Evolutionary conservation across 202 grass and related monocot genomes (phyloP).

Genomic region (Alloteropsis angusta): DNA sequence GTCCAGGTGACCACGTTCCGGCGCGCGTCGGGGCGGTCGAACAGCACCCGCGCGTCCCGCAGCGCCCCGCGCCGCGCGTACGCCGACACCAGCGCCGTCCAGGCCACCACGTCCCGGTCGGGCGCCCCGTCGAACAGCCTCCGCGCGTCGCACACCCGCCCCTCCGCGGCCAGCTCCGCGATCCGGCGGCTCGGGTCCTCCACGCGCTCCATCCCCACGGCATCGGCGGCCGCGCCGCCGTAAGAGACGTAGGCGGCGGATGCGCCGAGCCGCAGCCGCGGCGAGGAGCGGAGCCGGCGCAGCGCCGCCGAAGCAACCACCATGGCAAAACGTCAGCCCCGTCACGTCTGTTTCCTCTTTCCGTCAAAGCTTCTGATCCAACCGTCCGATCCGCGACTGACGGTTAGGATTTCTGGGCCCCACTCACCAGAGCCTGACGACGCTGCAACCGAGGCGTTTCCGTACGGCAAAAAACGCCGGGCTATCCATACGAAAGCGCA

Average conservation of each 20-base stretch:
- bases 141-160: constrained; percentile 28
- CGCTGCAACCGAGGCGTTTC: neutral
- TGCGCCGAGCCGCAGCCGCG: neutral
- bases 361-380: neutral
- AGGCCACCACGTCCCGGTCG: constrained; percentile 37
- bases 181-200: constrained; percentile 24
- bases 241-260: no score
- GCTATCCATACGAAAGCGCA: neutral
- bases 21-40: constrained; percentile 49
- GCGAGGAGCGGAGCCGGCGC: constrained; percentile 15
- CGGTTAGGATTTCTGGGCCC: neutral
- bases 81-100: constrained; percentile 39
- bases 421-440: neutral
- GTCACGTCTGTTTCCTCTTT: neutral
- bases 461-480: neutral
- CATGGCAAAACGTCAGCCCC: neutral
- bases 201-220: neutral
- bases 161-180: constrained; percentile 9
- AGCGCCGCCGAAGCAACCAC: neutral
- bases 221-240: neutral
- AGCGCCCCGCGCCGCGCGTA: constrained; percentile 45
- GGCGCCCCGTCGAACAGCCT: constrained; percentile 33
- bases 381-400: neutral
- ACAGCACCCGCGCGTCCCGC: constrained; percentile 37
- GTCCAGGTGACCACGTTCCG: constrained; percentile 83